Percentiles rank a stretch among this genome's conserved stretches.
Evolutionary conservation across 371 early-diverging fungal species (phyloP).

Genomic region (Homolaphlyctis polyrhiza): DNA sequence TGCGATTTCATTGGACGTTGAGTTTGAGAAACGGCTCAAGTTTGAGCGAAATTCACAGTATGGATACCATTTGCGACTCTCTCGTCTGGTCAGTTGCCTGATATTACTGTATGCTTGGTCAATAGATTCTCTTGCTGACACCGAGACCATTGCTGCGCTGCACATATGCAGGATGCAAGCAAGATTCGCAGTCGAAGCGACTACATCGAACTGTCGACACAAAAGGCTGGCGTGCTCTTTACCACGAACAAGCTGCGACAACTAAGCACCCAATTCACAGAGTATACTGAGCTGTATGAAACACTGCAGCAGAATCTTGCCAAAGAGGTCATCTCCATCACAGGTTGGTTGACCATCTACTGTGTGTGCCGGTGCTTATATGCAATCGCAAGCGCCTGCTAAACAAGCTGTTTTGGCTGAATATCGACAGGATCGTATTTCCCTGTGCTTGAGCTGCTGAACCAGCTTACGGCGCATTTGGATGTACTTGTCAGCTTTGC

Average conservation of each 20-base stretch:
- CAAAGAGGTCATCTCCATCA: slow-evolving; percentile 78
- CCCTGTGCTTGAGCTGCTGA: slow-evolving; percentile 71
- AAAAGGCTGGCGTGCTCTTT: slow-evolving; percentile 84
- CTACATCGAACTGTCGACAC: slow-evolving; percentile 84
- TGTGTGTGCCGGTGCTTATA: too few relatives aligned
- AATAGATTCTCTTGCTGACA: too few relatives aligned
- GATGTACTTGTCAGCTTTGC: slow-evolving; percentile 90
- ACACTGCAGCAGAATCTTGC: slow-evolving; percentile 67
- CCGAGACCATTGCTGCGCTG: background rate
- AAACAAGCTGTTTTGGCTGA: too few relatives aligned
- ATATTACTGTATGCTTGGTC: too few relatives aligned
- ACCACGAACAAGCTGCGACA: slow-evolving; percentile 67
- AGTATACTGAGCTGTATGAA: slow-evolving; percentile 57
- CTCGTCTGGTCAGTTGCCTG: slow-evolving; percentile 57
- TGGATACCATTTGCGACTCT: slow-evolving; percentile 85
- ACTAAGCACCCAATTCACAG: slow-evolving; percentile 47
- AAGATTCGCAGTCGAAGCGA: slow-evolving; percentile 56
- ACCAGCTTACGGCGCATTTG: slow-evolving; percentile 70
- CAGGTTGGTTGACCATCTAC: slow-evolving; percentile 37
- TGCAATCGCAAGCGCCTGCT: too few relatives aligned
- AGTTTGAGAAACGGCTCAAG: slow-evolving; percentile 83
- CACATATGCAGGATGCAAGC: slow-evolving; percentile 60
- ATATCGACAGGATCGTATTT: slow-evolving; percentile 63
- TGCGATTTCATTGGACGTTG: slow-evolving; percentile 63
- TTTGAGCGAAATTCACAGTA: slow-evolving; percentile 75